Conservation (phyloP, 257 asterid genomes). For the Nicotiana knightiana region DNA sequence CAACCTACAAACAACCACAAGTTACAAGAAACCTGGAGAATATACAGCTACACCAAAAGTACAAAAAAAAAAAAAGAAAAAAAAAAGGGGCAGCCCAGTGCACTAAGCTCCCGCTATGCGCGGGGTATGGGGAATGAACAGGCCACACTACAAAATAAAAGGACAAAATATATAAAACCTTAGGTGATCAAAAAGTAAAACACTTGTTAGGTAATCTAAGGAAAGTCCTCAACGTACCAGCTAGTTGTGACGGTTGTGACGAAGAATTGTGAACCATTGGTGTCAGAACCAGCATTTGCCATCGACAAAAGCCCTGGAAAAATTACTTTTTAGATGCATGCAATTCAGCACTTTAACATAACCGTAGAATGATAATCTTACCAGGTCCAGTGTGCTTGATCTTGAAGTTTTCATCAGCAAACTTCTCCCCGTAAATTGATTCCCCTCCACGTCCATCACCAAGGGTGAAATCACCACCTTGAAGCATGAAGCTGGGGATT, state of each 20-base stretch:
- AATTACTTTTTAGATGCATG: background rate
- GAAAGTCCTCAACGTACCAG: constrained; percentile 39
- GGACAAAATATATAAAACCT: no score
- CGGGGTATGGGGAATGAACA: no score
- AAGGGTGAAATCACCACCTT: constrained; percentile 96
- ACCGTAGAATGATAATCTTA: constrained; percentile 15
- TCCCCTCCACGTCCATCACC: constrained; percentile 99
- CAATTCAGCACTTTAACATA: background rate
- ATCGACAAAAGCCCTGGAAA: constrained; percentile 65
- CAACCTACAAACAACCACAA: constrained; percentile 43
- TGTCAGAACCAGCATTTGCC: constrained; percentile 91
- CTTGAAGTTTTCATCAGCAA: constrained; percentile 93
- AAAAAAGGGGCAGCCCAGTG: no score
- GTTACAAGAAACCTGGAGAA: background rate
- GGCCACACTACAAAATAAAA: no score
- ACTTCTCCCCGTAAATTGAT: constrained; percentile 81
- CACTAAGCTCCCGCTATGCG: no score
- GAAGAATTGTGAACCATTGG: constrained; percentile 96
- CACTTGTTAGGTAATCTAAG: no score
- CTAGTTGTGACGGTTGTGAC: constrained; percentile 98
- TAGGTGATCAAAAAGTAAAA: no score
- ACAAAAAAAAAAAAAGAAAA: background rate
- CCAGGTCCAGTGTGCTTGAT: constrained; percentile 96
- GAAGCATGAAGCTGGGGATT: constrained; percentile 97
- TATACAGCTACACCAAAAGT: background rate